phyloP scores from a whole-genome alignment of 1,284 basidiomycete genomes.

The Tylopilus sp. region DNA sequence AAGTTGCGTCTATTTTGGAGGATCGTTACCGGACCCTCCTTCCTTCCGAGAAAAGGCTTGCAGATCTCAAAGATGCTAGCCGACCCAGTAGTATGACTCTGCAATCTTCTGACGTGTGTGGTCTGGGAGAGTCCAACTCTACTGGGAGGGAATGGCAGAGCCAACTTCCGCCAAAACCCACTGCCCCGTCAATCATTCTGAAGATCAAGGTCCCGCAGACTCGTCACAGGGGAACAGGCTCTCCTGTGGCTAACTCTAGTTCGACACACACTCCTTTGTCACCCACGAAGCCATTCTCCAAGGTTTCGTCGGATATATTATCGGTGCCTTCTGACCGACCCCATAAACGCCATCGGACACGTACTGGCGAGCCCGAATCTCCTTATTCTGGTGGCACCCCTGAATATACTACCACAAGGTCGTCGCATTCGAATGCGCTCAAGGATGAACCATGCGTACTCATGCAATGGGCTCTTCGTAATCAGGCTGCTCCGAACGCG shows the following conservation, averaged over 20 bases:
- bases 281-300: slow-evolving; percentile 32
- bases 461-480: slow-evolving; percentile 52
- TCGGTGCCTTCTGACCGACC: slow-evolving; percentile 31
- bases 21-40: slow-evolving; percentile 68
- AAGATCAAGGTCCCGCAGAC: slow-evolving; percentile 36
- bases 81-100: slow-evolving; percentile 13
- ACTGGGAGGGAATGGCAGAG: slow-evolving; percentile 8
- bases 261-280: slow-evolving; percentile 13
- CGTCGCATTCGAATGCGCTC: slow-evolving; percentile 1
- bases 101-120: slow-evolving; percentile 18
- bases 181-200: slow-evolving; percentile 29
- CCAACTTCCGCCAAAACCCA: slow-evolving; percentile 21
- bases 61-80: slow-evolving; percentile 26
- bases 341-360: slow-evolving; percentile 26
- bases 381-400: slow-evolving; percentile 19
- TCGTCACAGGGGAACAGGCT: slow-evolving; percentile 23
- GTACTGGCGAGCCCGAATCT: slow-evolving; percentile 24
- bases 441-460: slow-evolving; percentile 41
- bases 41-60: slow-evolving; percentile 55
- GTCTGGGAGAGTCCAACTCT: slow-evolving; percentile 17
- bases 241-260: slow-evolving; percentile 21
- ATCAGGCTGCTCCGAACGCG: slow-evolving; percentile 41
- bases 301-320: slow-evolving; percentile 32
- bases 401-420: slow-evolving; percentile 18
- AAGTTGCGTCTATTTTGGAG: slow-evolving; percentile 61